These are phyloP conservation scores for Thinopyrum elongatum DNA, from an alignment of 176 grass and related monocot species.

Conservation along the genomic window DNA sequence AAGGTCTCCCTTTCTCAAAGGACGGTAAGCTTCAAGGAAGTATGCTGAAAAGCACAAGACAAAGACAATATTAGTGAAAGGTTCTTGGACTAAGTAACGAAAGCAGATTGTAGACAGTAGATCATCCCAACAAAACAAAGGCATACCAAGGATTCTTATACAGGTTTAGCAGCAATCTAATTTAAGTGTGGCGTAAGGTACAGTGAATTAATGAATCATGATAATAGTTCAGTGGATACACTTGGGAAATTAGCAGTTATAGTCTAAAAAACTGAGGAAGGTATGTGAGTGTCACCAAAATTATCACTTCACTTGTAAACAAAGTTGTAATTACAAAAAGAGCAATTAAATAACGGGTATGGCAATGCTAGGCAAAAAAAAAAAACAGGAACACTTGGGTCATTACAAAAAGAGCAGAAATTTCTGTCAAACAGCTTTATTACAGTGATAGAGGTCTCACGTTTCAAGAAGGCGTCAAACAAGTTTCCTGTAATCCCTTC, in stretches of 20 bases:
- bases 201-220: too few species aligned
- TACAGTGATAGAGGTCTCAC: slow-evolving; percentile 33
- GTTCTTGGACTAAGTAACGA: not conserved
- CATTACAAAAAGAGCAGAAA: not conserved
- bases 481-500: slow-evolving; percentile 78
- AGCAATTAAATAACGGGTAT: not conserved
- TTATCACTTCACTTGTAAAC: not conserved
- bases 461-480: slow-evolving; percentile 73
- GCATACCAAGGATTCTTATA: not conserved
- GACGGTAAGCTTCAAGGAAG: slow-evolving; percentile 80
- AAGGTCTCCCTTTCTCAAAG: slow-evolving; percentile 76
- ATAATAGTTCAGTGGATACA: not conserved
- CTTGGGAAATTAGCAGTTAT: not conserved
- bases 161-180: not conserved
- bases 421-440: not conserved
- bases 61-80: not conserved
- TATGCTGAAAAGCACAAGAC: slow-evolving; percentile 54
- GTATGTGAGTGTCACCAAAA: too few species aligned
- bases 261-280: too few species aligned
- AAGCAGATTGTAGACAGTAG: not conserved
- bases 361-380: not conserved
- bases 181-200: not conserved
- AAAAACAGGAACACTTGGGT: not conserved
- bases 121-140: not conserved
- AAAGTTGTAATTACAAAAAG: too few species aligned